These are phyloP conservation scores for Neckera pumila DNA, from an alignment of 225 moss, liverwort and hornwort species.

Conservation along the genomic window DNA sequence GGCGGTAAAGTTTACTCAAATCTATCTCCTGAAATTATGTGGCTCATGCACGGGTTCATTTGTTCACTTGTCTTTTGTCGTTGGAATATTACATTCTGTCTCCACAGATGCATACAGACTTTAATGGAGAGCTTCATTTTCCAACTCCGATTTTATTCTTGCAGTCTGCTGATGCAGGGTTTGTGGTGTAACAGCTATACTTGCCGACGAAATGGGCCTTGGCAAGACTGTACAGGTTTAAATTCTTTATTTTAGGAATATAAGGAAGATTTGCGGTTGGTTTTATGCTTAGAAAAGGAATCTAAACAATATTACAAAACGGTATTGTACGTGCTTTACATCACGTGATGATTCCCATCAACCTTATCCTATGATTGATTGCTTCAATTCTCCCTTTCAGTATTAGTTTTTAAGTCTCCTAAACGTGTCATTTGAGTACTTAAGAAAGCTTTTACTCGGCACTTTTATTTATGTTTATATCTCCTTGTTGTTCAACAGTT, in stretches of 20 bases:
- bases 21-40: not conserved
- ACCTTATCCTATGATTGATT: not conserved
- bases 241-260: not conserved
- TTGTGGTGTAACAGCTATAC: constrained; percentile 75
- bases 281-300: not conserved
- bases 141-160: constrained; percentile 39
- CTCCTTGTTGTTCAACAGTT: not conserved
- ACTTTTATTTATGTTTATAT: not conserved
- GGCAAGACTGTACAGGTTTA: constrained; percentile 89
- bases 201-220: constrained; percentile 98
- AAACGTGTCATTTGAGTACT: not conserved
- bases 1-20: constrained; percentile 41
- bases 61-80: not conserved
- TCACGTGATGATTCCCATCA: not conserved
- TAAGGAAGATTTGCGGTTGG: not conserved
- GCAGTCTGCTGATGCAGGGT: constrained; percentile 63
- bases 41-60: not conserved
- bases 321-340: not conserved
- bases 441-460: not conserved
- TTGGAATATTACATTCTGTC: not conserved
- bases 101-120: not conserved
- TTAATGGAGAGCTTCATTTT: not conserved
- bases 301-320: not conserved
- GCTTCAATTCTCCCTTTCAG: not conserved
- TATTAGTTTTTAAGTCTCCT: not conserved